Percentiles rank a stretch among this genome's conserved stretches.
Conservation (phyloP, 768 basidiomycete species). For the Pulveroboletus sp. region DNA sequence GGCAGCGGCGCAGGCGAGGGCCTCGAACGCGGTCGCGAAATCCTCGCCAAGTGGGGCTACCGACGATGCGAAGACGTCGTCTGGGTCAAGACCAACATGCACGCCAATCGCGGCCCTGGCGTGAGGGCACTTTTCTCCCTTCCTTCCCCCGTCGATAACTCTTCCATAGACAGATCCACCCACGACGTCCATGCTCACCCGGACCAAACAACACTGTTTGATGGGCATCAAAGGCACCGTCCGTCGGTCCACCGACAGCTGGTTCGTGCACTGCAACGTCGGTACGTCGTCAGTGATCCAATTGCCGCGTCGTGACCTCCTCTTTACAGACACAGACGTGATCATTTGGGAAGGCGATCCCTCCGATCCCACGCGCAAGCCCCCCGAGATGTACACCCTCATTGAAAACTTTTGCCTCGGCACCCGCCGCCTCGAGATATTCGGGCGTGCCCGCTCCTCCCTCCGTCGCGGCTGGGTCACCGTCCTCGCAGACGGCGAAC, state of each 20-base stretch:
- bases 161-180: constrained; percentile 71
- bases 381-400: constrained; percentile 93
- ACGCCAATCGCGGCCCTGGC: constrained; percentile 69
- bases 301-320: not conserved
- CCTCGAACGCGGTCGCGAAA: constrained; percentile 86
- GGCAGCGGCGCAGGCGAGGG: constrained; percentile 89
- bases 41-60: constrained; percentile 93
- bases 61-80: constrained; percentile 96
- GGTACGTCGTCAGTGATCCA: constrained; percentile 46
- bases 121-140: constrained; percentile 50
- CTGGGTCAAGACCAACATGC: constrained; percentile 92
- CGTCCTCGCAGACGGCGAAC: constrained; percentile 65
- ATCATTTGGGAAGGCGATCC: constrained; percentile 95
- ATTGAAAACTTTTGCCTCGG: constrained; percentile 99
- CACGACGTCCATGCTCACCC: constrained; percentile 79
- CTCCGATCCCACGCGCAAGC: constrained; percentile 79
- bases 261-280: constrained; percentile 98
- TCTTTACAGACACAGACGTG: constrained; percentile 80
- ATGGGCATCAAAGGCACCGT: constrained; percentile 98
- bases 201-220: constrained; percentile 94
- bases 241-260: constrained; percentile 87
- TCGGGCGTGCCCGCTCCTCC: constrained; percentile 65
- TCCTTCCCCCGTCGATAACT: not conserved
- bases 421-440: constrained; percentile 85
- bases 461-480: constrained; percentile 92